Evolutionary conservation across 768 basidiomycete species (phyloP).

Genomic region (Phaeotremella skinneri): DNA sequence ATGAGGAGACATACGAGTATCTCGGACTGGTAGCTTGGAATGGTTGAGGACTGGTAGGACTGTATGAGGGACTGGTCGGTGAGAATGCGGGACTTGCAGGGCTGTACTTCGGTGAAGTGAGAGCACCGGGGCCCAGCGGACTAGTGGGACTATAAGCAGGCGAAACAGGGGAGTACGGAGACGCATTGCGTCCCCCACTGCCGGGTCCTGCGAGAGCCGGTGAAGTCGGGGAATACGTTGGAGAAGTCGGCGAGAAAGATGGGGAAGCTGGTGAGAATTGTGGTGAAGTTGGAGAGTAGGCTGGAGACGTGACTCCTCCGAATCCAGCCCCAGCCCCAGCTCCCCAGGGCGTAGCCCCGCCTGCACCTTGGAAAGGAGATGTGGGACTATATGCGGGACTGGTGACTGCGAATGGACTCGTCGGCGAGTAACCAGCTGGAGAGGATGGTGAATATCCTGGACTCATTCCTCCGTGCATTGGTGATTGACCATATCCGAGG

Average conservation of each 20-base stretch:
- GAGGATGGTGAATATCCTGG: conserved; percentile 49
- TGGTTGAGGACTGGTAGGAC: conserved; percentile 40
- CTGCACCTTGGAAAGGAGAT: conserved; percentile 77
- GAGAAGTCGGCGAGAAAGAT: conserved; percentile 46
- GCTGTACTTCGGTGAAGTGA: conserved; percentile 46
- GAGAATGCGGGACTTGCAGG: conserved; percentile 68
- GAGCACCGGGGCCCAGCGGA: conserved; percentile 29
- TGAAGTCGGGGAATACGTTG: conserved; percentile 53
- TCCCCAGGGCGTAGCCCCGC: conserved; percentile 85
- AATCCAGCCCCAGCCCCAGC: conserved; percentile 64
- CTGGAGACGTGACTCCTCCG: conserved; percentile 39
- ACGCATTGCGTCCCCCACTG: conserved; percentile 21
- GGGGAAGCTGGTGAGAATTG: conserved; percentile 47
- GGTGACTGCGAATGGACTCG: conserved; percentile 57
- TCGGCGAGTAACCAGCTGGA: conserved; percentile 62
- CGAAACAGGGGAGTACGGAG: conserved; percentile 40
- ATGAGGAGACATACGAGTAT: conserved; percentile 37
- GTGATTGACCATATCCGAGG: conserved; percentile 75
- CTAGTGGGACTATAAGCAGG: conserved; percentile 43
- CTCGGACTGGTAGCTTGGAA: conserved; percentile 52
- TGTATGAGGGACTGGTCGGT: conserved; percentile 59
- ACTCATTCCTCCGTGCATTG: conserved; percentile 63
- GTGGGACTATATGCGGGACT: conserved; percentile 75
- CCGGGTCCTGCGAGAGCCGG: conserved; percentile 38
- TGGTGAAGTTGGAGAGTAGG: conserved; percentile 48